Conservation (phyloP, 1,139 yeast species). For the Yamadazyma spencermartinsiae region DNA sequence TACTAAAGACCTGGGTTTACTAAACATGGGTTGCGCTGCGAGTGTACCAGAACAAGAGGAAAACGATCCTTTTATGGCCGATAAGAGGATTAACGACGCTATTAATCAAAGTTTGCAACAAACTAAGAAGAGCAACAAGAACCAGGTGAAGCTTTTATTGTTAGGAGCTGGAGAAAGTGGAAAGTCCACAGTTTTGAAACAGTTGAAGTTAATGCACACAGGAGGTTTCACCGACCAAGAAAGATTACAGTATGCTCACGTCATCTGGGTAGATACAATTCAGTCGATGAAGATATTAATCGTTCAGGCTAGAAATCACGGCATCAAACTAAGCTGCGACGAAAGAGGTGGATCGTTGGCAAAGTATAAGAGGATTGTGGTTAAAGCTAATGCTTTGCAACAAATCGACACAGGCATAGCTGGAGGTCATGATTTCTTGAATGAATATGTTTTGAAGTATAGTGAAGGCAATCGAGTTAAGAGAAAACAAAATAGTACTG, state of each 20-base stretch:
- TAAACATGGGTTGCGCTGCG: conserved; percentile 64
- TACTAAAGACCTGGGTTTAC: neutral
- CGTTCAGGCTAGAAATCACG: conserved; percentile 65
- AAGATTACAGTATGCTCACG: conserved; percentile 75
- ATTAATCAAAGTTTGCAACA: conserved; percentile 65
- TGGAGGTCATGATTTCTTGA: conserved; percentile 63
- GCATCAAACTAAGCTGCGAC: conserved; percentile 64
- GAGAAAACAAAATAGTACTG: conserved; percentile 56
- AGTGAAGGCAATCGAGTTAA: conserved; percentile 53
- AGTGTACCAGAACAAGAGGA: conserved; percentile 51
- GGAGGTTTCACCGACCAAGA: conserved; percentile 84
- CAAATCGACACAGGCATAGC: conserved; percentile 68
- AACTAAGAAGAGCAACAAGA: conserved; percentile 48
- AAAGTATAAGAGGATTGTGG: conserved; percentile 47
- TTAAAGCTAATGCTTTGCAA: conserved; percentile 59
- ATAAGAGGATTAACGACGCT: conserved; percentile 57
- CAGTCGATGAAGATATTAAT: conserved; percentile 85
- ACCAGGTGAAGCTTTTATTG: conserved; percentile 63
- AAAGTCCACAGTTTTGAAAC: conserved; percentile 93
- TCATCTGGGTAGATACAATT: conserved; percentile 93
- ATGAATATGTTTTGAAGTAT: conserved; percentile 64
- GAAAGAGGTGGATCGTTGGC: conserved; percentile 45
- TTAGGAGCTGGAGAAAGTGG: conserved; percentile 97
- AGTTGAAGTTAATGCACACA: conserved; percentile 81
- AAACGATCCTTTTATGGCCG: conserved; percentile 54